phyloP scores from a whole-genome alignment of 164 flowering plant species.

The Piper longum region DNA sequence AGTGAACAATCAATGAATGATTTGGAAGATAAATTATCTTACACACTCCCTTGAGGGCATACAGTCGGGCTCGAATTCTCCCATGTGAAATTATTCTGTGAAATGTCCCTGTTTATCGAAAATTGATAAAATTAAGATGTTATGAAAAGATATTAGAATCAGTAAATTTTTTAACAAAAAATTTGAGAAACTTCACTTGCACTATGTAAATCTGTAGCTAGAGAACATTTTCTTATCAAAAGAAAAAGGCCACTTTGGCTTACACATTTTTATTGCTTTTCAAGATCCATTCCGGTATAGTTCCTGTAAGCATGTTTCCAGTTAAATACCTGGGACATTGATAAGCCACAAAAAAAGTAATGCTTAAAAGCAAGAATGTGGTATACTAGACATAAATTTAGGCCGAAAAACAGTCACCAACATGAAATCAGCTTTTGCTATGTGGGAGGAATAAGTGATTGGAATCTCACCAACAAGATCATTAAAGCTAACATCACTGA shows the following conservation, averaged over 20 bases:
- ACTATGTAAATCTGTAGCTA: not conserved
- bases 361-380: not conserved
- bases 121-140: not conserved
- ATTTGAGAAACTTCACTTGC: not conserved
- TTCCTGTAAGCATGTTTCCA: slow-evolving; percentile 51
- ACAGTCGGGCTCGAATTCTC: slow-evolving; percentile 28
- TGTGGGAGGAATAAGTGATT: slow-evolving; percentile 18
- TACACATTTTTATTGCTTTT: slow-evolving; percentile 48
- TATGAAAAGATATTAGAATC: not conserved
- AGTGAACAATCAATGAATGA: not conserved
- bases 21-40: slow-evolving; percentile 15
- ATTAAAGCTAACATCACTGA: slow-evolving; percentile 67
- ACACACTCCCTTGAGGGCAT: slow-evolving; percentile 63
- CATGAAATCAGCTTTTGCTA: slow-evolving; percentile 42
- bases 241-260: slow-evolving; percentile 2
- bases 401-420: slow-evolving; percentile 17
- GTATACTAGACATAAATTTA: not conserved
- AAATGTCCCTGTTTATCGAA: slow-evolving; percentile 41
- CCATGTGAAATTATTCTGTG: slow-evolving; percentile 62
- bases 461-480: slow-evolving; percentile 55
- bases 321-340: slow-evolving; percentile 39
- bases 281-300: slow-evolving; percentile 38
- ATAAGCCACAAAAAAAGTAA: not conserved
- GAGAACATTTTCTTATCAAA: not conserved
- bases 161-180: not conserved